These are phyloP conservation scores for Podaxis carcinomalis DNA, from an alignment of 768 basidiomycete species.

Conservation along the genomic window DNA sequence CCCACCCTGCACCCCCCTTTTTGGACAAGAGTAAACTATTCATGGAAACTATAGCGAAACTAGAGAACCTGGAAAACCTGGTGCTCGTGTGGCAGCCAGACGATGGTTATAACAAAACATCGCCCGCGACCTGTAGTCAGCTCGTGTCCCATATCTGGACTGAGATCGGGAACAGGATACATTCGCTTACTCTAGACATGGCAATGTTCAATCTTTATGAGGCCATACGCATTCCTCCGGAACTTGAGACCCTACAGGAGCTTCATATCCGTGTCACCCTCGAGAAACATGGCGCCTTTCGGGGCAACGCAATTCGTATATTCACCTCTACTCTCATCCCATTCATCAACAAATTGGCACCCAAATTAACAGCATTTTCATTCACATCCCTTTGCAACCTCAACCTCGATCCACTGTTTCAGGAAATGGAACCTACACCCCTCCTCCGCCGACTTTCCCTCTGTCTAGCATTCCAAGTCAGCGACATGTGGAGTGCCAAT, in stretches of 20 bases:
- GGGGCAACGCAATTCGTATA: not conserved
- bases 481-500: not conserved
- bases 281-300: constrained; percentile 1
- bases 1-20: not conserved
- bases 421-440: not conserved
- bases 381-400: constrained; percentile 1
- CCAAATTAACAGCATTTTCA: not conserved
- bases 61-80: not conserved
- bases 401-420: not conserved
- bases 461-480: constrained; percentile 1
- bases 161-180: not conserved
- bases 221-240: not conserved
- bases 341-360: not conserved
- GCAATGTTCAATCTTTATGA: constrained; percentile 1
- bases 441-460: not conserved
- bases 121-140: not conserved
- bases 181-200: not conserved
- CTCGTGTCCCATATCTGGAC: not conserved
- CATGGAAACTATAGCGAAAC: not conserved
- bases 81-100: not conserved
- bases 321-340: not conserved
- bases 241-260: not conserved
- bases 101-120: not conserved
- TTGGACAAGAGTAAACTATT: not conserved
- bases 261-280: not conserved